These are phyloP conservation scores for Jatropha podagrica DNA, from an alignment of 441 rosid species.

Conservation along the genomic window DNA sequence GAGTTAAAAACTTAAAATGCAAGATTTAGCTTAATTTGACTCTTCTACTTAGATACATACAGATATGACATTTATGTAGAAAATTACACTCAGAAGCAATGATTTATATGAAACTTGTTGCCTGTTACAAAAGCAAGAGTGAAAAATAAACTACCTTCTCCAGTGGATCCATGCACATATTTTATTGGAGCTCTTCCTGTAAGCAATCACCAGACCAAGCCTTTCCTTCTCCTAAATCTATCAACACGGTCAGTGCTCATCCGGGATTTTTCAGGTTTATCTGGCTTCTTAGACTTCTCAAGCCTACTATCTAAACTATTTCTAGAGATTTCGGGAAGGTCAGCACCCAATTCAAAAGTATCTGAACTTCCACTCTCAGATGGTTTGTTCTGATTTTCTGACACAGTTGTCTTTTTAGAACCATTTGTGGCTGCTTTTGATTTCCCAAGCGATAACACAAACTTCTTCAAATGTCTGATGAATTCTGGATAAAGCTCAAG, in stretches of 20 bases:
- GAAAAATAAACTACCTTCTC: slow-evolving; percentile 28
- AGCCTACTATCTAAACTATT: slow-evolving; percentile 93
- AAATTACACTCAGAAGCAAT: slow-evolving; percentile 27
- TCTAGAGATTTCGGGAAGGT: slow-evolving; percentile 70
- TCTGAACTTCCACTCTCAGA: slow-evolving; percentile 44
- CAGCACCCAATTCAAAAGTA: slow-evolving; percentile 62
- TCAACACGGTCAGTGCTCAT: slow-evolving; percentile 87
- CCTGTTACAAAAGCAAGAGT: slow-evolving; percentile 23
- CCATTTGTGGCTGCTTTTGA: slow-evolving; percentile 40
- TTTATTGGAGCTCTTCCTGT: slow-evolving; percentile 32
- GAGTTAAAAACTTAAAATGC: slow-evolving; percentile 7
- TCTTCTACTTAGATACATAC: slow-evolving; percentile 21
- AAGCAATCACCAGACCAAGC: slow-evolving; percentile 63
- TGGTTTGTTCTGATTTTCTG: slow-evolving; percentile 47
- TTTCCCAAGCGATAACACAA: slow-evolving; percentile 58
- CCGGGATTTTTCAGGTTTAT: slow-evolving; percentile 87
- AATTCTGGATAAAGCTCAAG: slow-evolving; percentile 90
- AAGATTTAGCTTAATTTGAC: slow-evolving; percentile 19
- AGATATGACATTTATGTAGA: slow-evolving; percentile 25
- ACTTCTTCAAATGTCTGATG: slow-evolving; percentile 78
- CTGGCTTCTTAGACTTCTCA: slow-evolving; percentile 65
- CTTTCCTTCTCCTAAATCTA: slow-evolving; percentile 70
- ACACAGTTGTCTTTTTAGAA: slow-evolving; percentile 40
- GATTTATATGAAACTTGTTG: slow-evolving; percentile 22
- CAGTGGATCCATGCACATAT: slow-evolving; percentile 18